A percentile compares a stretch with the other conserved stretches of the same genome.
Evolutionary conservation across 164 flowering plant species (phyloP).

Genomic region (Annona cherimola): DNA sequence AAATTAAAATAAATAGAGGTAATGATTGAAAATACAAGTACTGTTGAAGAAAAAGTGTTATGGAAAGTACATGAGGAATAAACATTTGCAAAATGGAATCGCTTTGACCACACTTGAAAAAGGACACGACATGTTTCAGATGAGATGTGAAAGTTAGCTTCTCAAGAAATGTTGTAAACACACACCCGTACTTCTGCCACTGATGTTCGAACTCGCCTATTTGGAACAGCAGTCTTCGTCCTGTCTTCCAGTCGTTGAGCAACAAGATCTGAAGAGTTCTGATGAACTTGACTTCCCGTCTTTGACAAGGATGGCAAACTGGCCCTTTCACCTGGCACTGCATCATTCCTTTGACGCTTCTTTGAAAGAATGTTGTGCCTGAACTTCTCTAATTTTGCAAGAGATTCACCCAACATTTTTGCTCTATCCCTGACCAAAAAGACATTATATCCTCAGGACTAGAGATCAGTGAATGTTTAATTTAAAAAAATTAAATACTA

Average conservation of each 20-base stretch:
- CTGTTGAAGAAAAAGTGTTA: too few species aligned
- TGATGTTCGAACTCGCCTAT: slow-evolving; percentile 75
- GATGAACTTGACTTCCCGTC: slow-evolving; percentile 49
- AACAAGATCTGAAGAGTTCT: slow-evolving; percentile 40
- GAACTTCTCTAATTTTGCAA: slow-evolving; percentile 47
- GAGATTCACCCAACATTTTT: slow-evolving; percentile 51
- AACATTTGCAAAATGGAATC: too few species aligned
- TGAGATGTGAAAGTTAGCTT: slow-evolving; percentile 4
- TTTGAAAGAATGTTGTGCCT: slow-evolving; percentile 36
- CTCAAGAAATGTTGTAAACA: slow-evolving; percentile 10
- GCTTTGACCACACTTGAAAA: too few species aligned
- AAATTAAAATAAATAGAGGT: too few species aligned
- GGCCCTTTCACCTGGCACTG: slow-evolving; percentile 40
- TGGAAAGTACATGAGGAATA: too few species aligned
- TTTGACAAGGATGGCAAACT: slow-evolving; percentile 44
- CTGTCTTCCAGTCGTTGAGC: slow-evolving; percentile 51
- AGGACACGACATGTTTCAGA: background rate
- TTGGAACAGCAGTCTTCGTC: slow-evolving; percentile 50
- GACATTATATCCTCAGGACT: slow-evolving; percentile 19
- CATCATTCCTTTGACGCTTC: slow-evolving; percentile 50
- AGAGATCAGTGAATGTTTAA: background rate
- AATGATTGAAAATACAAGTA: too few species aligned
- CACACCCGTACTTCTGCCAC: slow-evolving; percentile 62
- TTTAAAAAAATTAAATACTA: background rate
- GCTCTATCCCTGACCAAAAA: slow-evolving; percentile 51